Evolutionary conservation across 495 filamentous ascomycete species (phyloP), one percentile per base, ranked within the genome.

Genomic region (Neohortaea acidophila): DNA sequence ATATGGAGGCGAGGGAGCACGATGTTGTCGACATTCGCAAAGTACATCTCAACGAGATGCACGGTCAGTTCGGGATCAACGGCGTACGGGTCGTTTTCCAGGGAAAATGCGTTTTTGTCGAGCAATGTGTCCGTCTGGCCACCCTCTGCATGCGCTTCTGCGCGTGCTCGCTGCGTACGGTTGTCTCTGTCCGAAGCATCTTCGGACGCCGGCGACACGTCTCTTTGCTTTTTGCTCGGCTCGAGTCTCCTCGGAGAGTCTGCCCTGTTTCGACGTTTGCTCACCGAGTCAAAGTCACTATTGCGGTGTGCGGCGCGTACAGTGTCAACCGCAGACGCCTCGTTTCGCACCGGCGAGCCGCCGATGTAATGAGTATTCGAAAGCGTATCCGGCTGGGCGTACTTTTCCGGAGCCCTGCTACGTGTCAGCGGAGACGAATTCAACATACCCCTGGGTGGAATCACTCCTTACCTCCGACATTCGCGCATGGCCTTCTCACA

Each of bases 381-480:
- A 8, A 33, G 10, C 46, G 45, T 44, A 62, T 57, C 48, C 58
- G 45, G 53, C 40, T 20, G 34, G 41, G 38, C 24, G 49, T 26
- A 33, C 30, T 41, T 48, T 29, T 14, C 21, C 36, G 39, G 32
- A 4, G 38, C 31, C 23, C 44, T 47, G 25, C n/a, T 9, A 10
- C 2, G 26, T 28, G 31, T 14, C 20, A 21, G 22, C 33, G 2
- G 26, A n/a, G n/a, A n/a, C n/a, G n/a, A 5, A 35, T 10, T 26
- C 7, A 25, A 1, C 20, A 22, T 19, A 5, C 4, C 9, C 4
- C 13, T 21, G 11, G 9, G 22, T 6, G 21, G 21, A 24, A 0
- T 9, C n/a, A 76, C 82, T n/a, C n/a, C n/a, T 76, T 68, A 87
- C 83, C 80, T 81, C 55, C 79, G 73, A 72, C 85, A 94, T 20